Evolutionary conservation across 164 flowering plant species (phyloP).

Genomic region (Stephania japonica): DNA sequence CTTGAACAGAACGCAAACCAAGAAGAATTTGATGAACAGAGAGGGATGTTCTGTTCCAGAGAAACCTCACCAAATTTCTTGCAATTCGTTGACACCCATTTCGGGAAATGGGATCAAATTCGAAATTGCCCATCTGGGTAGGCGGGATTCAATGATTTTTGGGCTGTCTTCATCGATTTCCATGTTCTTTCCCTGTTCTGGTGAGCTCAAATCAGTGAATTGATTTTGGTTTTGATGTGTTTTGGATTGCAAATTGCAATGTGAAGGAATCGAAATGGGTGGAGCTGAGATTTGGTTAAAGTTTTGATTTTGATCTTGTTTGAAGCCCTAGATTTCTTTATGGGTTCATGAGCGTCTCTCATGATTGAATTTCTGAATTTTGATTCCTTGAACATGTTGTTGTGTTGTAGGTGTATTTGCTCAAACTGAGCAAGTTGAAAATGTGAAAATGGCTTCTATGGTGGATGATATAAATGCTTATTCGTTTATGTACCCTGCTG

Average conservation of each 20-base stretch:
- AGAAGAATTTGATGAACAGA: slow-evolving; percentile 11
- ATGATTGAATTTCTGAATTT: no score
- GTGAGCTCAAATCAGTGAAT: slow-evolving; percentile 21
- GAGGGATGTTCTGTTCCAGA: slow-evolving; percentile 15
- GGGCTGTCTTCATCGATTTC: slow-evolving; percentile 46
- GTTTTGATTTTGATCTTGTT: not conserved
- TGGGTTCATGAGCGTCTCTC: not conserved
- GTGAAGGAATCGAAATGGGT: slow-evolving; percentile 6
- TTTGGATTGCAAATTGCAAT: not conserved
- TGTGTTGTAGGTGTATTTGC: slow-evolving; percentile 17
- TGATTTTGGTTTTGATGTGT: not conserved
- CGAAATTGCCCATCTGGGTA: slow-evolving; percentile 10
- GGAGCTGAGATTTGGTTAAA: not conserved
- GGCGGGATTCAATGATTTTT: slow-evolving; percentile 57
- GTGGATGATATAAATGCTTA: slow-evolving; percentile 89
- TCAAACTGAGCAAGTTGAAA: slow-evolving; percentile 45
- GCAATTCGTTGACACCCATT: slow-evolving; percentile 23
- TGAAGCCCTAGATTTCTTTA: not conserved
- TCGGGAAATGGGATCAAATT: slow-evolving; percentile 19
- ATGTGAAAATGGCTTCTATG: slow-evolving; percentile 41
- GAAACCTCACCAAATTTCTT: slow-evolving; percentile 11
- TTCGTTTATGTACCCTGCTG: slow-evolving; percentile 67
- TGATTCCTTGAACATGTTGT: not conserved
- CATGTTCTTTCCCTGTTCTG: slow-evolving; percentile 32
- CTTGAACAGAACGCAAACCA: slow-evolving; percentile 20